Percentiles rank a stretch among this genome's conserved stretches.
These are phyloP conservation scores for Emmonsiellopsis sp. DNA, from an alignment of 2,329 filamentous ascomycete species.

Conservation along the genomic window DNA sequence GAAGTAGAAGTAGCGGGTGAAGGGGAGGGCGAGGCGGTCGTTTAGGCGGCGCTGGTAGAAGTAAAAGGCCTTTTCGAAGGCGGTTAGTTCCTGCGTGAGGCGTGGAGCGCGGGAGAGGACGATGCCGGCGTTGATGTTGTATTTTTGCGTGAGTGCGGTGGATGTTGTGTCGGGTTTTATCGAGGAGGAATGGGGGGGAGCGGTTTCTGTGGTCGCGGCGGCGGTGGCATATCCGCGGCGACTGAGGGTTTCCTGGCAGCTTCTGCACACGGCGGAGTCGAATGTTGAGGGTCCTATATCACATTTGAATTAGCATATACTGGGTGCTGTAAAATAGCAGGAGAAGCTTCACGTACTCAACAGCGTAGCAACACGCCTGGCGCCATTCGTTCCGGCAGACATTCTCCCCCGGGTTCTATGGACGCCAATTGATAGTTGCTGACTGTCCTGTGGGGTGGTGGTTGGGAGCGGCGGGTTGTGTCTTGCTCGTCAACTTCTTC, in stretches of 20 bases:
- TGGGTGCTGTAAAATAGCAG: neutral
- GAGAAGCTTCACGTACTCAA: constrained; percentile 24
- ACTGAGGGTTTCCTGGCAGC: constrained; percentile 33
- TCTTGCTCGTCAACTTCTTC: neutral
- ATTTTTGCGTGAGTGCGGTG: constrained; percentile 24
- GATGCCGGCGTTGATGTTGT: constrained; percentile 55
- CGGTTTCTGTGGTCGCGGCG: constrained; percentile 28
- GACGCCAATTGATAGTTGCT: constrained; percentile 1
- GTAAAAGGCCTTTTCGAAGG: constrained; percentile 88
- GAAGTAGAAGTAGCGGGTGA: constrained; percentile 89
- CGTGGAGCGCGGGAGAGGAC: constrained; percentile 82
- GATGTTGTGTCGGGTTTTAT: constrained; percentile 14
- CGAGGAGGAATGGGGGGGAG: constrained; percentile 23
- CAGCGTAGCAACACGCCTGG: constrained; percentile 30
- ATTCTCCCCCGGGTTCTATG: constrained; percentile 19
- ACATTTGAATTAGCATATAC: neutral
- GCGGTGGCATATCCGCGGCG: constrained; percentile 34
- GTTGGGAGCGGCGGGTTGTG: neutral
- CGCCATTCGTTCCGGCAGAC: constrained; percentile 34
- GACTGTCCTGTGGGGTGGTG: neutral
- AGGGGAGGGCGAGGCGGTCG: constrained; percentile 79
- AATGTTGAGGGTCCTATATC: constrained; percentile 19
- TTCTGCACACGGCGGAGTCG: constrained; percentile 34
- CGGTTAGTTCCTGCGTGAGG: constrained; percentile 70
- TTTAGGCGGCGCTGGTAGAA: constrained; percentile 97